phyloP scores from a whole-genome alignment of 805 yeast genomes.

The Cyberlindnera euphorbiiphila region DNA sequence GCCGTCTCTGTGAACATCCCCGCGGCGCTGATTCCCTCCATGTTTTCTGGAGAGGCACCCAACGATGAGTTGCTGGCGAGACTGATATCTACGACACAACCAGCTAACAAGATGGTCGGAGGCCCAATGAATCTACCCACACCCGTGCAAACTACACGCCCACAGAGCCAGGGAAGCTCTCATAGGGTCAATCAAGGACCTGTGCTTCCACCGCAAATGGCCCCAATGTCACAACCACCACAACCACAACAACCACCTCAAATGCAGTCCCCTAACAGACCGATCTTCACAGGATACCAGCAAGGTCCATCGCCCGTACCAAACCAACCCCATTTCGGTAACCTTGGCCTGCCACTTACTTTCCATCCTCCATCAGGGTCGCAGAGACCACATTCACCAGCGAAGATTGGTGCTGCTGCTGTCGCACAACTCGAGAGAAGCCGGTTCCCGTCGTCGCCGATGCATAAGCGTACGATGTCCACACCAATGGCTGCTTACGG shows the following conservation, averaged over 20 bases:
- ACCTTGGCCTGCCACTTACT: slow-evolving; percentile 24
- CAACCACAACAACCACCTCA: slow-evolving; percentile 2
- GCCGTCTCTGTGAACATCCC: slow-evolving; percentile 66
- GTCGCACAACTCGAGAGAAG: slow-evolving; percentile 45
- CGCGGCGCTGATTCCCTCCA: slow-evolving; percentile 52
- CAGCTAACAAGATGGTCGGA: background rate
- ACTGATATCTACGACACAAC: slow-evolving; percentile 10
- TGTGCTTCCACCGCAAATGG: too few relatives aligned
- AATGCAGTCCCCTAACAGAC: slow-evolving; percentile 13
- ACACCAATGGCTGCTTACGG: slow-evolving; percentile 34
- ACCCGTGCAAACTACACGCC: too few relatives aligned
- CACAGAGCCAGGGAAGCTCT: too few relatives aligned
- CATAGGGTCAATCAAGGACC: too few relatives aligned
- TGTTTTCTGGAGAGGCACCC: slow-evolving; percentile 42
- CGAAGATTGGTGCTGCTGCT: slow-evolving; percentile 69
- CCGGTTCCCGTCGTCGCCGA: slow-evolving; percentile 25
- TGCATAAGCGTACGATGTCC: slow-evolving; percentile 38
- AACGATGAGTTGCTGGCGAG: slow-evolving; percentile 17
- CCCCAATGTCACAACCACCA: background rate
- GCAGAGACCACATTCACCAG: slow-evolving; percentile 55
- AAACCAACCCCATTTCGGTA: slow-evolving; percentile 9
- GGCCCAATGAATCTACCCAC: slow-evolving; percentile 4
- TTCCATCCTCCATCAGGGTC: slow-evolving; percentile 8
- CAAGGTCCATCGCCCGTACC: slow-evolving; percentile 5
- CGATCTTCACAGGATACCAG: slow-evolving; percentile 13